Evolutionary conservation across 768 basidiomycete genomes (phyloP).

Genomic region (Russula lepida): DNA sequence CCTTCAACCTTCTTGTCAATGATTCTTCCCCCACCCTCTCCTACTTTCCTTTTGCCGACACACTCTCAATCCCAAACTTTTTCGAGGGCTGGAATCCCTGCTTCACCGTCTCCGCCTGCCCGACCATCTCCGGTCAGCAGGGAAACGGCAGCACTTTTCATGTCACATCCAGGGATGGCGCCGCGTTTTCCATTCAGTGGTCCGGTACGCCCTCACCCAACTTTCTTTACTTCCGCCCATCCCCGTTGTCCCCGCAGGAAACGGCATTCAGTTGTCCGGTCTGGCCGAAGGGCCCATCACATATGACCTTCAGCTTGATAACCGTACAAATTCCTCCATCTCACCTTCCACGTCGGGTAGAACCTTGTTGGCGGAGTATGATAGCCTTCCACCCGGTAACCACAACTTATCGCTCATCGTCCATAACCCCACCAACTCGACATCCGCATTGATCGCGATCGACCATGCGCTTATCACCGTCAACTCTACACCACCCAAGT

Average conservation of each 20-base stretch:
- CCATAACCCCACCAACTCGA: conserved; percentile 29
- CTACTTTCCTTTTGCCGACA: conserved; percentile 56
- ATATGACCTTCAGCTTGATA: conserved; percentile 34
- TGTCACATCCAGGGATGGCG: conserved; percentile 51
- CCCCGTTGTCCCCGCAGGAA: conserved; percentile 36
- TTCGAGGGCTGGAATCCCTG: conserved; percentile 61
- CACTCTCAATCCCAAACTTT: conserved; percentile 38
- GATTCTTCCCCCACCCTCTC: conserved; percentile 57
- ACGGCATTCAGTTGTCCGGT: conserved; percentile 53
- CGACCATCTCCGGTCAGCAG: conserved; percentile 31
- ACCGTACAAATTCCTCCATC: conserved; percentile 26
- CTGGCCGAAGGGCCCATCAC: conserved; percentile 33
- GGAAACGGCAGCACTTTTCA: conserved; percentile 54
- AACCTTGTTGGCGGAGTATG: conserved; percentile 42
- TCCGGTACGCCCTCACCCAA: conserved; percentile 41
- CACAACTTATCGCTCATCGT: conserved; percentile 53
- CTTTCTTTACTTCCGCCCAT: not conserved
- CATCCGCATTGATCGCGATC: conserved; percentile 40
- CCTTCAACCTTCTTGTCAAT: conserved; percentile 41
- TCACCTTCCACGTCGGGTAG: conserved; percentile 25
- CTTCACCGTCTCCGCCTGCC: conserved; percentile 45
- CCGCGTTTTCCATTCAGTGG: conserved; percentile 50
- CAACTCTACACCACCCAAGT: conserved; percentile 32
- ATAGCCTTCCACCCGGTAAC: conserved; percentile 36
- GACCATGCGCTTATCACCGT: conserved; percentile 45